phyloP scores from a whole-genome alignment of 2,329 filamentous ascomycete species.

The Ophiostoma sp. region DNA sequence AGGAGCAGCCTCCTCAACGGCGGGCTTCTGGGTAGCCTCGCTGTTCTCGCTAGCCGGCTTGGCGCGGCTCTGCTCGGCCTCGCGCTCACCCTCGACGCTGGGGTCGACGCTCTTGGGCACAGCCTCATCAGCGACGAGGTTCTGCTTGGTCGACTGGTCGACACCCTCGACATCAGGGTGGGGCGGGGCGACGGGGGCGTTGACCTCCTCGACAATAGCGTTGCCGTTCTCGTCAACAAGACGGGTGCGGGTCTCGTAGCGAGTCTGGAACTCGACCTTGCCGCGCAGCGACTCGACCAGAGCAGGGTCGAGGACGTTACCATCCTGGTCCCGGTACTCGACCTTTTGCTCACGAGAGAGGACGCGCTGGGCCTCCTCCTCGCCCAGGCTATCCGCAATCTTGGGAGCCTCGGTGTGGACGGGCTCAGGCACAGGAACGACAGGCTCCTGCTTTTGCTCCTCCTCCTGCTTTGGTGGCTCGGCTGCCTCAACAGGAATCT shows the following conservation, averaged over 20 bases:
- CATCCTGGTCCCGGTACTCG: slow-evolving; percentile 92
- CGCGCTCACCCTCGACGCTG: slow-evolving; percentile 55
- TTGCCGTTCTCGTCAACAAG: slow-evolving; percentile 75
- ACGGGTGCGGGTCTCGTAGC: slow-evolving; percentile 89
- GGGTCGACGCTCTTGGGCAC: slow-evolving; percentile 40
- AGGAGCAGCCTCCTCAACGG: not conserved
- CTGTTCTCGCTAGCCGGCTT: slow-evolving; percentile 60
- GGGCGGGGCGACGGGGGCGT: slow-evolving; percentile 46
- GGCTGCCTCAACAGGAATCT: slow-evolving; percentile 28
- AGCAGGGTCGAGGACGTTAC: slow-evolving; percentile 78
- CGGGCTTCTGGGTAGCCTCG: slow-evolving; percentile 40
- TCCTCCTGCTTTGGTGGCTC: slow-evolving; percentile 25
- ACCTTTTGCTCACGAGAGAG: slow-evolving; percentile 68
- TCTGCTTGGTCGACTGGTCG: slow-evolving; percentile 50
- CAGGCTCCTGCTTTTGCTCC: slow-evolving; percentile 26
- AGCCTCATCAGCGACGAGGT: slow-evolving; percentile 35
- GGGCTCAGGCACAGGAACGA: slow-evolving; percentile 31
- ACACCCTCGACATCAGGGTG: slow-evolving; percentile 58
- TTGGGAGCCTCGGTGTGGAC: slow-evolving; percentile 49
- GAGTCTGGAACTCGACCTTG: slow-evolving; percentile 92
- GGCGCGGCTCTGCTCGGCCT: slow-evolving; percentile 49
- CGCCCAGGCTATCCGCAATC: not conserved
- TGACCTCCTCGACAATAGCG: slow-evolving; percentile 52
- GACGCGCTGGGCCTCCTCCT: slow-evolving; percentile 39
- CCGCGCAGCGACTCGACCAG: slow-evolving; percentile 80